Conservation (phyloP, 768 basidiomycete genomes). For the Naematelia encephala region DNA sequence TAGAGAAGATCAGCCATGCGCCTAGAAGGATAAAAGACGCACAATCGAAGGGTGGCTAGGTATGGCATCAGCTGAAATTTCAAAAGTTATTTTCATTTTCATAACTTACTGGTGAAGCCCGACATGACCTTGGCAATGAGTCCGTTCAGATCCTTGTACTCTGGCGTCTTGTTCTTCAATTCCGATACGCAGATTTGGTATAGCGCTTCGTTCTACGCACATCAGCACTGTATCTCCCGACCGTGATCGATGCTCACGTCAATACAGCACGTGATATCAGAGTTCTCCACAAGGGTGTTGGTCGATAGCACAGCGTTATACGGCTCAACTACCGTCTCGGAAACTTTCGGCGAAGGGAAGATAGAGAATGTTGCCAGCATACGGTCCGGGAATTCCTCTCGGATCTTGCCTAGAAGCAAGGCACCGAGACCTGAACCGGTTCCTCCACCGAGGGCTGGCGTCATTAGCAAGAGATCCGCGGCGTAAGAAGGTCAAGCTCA, state of each 20-base stretch:
- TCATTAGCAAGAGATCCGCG: not conserved
- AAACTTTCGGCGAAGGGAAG: conserved; percentile 49
- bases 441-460: conserved; percentile 45
- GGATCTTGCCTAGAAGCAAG: conserved; percentile 46
- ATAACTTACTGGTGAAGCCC: conserved; percentile 69
- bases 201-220: conserved; percentile 50
- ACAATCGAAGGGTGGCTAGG: conserved; percentile 44
- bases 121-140: conserved; percentile 88
- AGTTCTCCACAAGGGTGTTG: conserved; percentile 48
- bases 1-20: conserved; percentile 12
- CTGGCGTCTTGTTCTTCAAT: conserved; percentile 45
- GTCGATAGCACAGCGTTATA: conserved; percentile 48
- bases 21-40: not conserved
- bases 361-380: conserved; percentile 50
- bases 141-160: conserved; percentile 54
- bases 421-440: conserved; percentile 48
- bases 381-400: conserved; percentile 50
- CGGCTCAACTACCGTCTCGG: conserved; percentile 51
- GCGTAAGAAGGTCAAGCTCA: conserved; percentile 8
- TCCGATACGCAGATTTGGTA: conserved; percentile 50
- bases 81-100: not conserved
- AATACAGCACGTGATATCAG: conserved; percentile 46
- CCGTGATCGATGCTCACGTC: conserved; percentile 28
- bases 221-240: conserved; percentile 4
- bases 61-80: conserved; percentile 3